Percentiles rank a stretch among this genome's conserved stretches.
Conservation (phyloP, 768 basidiomycete species). For the Phylloporus sp. region DNA sequence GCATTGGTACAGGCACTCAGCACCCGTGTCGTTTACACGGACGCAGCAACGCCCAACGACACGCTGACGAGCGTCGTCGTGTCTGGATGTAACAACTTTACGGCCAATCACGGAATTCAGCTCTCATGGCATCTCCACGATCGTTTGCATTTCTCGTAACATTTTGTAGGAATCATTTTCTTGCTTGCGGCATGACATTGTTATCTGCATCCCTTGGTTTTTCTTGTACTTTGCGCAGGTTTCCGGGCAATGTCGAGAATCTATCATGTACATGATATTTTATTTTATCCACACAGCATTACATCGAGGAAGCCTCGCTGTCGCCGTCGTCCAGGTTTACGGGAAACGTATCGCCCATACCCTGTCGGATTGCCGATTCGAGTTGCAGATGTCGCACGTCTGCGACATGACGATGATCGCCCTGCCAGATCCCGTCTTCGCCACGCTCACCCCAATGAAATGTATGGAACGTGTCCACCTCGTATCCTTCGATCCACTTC, state of each 20-base stretch:
- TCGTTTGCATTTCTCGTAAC: slow-evolving; percentile 28
- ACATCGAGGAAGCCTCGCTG: no score
- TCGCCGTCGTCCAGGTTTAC: slow-evolving; percentile 4
- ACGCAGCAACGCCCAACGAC: slow-evolving; percentile 26
- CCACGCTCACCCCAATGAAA: slow-evolving; percentile 45
- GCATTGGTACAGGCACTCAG: slow-evolving; percentile 50
- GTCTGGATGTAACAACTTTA: slow-evolving; percentile 22
- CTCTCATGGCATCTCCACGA: slow-evolving; percentile 24
- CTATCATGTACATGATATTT: no score
- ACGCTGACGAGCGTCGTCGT: slow-evolving; percentile 26
- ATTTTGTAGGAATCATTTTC: slow-evolving; percentile 14
- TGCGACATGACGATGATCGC: slow-evolving; percentile 30
- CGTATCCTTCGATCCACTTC: slow-evolving; percentile 42
- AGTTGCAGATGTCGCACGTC: slow-evolving; percentile 34
- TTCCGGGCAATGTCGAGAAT: no score
- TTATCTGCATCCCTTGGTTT: slow-evolving; percentile 8
- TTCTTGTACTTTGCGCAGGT: background rate
- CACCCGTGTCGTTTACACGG: slow-evolving; percentile 41
- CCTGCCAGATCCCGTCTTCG: slow-evolving; percentile 33
- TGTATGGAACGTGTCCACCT: slow-evolving; percentile 49
- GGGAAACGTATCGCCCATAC: slow-evolving; percentile 25
- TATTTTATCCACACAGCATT: no score
- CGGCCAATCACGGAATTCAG: slow-evolving; percentile 15
- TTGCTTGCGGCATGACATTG: background rate
- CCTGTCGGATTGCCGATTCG: slow-evolving; percentile 39